Conservation (phyloP, 441 rosid species). For the Populus hybrid region DNA sequence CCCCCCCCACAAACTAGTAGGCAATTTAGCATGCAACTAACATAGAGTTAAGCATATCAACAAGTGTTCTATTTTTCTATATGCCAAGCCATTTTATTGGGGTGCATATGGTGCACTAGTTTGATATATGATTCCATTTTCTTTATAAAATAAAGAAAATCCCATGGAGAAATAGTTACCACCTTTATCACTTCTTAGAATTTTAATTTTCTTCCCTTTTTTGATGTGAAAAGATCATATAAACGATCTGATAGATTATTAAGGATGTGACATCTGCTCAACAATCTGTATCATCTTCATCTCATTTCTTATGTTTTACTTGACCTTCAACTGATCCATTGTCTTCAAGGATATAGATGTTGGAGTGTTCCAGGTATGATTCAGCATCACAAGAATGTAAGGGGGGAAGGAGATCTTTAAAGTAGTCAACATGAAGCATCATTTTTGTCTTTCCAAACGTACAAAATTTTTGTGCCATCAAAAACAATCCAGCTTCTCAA, state of each 20-base stretch:
- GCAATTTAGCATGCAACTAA: too few relatives aligned
- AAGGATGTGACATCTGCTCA: neutral
- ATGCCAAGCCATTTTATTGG: neutral
- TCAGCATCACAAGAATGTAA: neutral
- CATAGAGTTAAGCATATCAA: too few relatives aligned
- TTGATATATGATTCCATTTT: too few relatives aligned
- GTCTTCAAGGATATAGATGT: neutral
- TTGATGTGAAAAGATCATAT: neutral
- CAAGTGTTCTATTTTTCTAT: neutral
- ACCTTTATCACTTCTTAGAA: neutral
- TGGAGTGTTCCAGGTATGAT: neutral
- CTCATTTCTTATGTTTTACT: neutral
- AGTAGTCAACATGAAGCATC: neutral
- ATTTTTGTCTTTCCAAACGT: neutral
- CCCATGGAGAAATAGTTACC: too few relatives aligned
- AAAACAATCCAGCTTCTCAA: neutral
- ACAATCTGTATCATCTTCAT: neutral
- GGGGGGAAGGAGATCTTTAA: neutral
- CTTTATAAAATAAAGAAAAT: too few relatives aligned
- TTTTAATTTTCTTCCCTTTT: neutral
- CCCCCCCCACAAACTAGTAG: too few relatives aligned
- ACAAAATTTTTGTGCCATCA: slow-evolving; percentile 8
- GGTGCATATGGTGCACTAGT: too few relatives aligned
- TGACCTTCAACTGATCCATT: neutral
- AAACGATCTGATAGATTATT: neutral